A percentile compares a stretch with the other conserved stretches of the same genome.
Conservation (phyloP, 2,329 filamentous ascomycete species). For the Periconia sp. region DNA sequence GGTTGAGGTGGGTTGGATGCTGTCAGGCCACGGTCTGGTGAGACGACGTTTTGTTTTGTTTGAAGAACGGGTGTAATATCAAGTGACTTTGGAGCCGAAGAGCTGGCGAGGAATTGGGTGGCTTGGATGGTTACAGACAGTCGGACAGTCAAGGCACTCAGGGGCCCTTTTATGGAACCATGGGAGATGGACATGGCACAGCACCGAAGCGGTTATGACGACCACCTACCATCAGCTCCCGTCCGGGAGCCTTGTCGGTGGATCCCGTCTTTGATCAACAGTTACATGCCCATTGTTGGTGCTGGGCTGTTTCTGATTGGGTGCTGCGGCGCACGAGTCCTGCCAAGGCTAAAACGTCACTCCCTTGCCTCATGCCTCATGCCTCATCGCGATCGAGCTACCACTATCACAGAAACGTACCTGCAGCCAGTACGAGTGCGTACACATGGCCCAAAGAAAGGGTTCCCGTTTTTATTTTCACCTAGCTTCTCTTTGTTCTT, state of each 20-base stretch:
- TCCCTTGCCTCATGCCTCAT: no score
- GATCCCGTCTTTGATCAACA: background rate
- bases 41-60: background rate
- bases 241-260: constrained; percentile 3
- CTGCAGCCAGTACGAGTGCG: background rate
- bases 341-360: background rate
- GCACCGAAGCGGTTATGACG: constrained; percentile 28
- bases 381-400: background rate
- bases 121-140: background rate
- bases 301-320: background rate
- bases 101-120: no score
- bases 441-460: background rate
- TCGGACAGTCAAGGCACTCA: background rate
- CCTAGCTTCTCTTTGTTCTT: background rate
- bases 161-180: constrained; percentile 14
- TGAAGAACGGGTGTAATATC: no score
- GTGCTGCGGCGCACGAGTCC: background rate
- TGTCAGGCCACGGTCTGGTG: constrained; percentile 8
- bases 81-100: no score
- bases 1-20: constrained; percentile 10
- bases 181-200: constrained; percentile 17
- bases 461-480: background rate
- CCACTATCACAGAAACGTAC: background rate
- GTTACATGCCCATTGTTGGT: background rate
- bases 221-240: constrained; percentile 13